Evolutionary conservation across 2,329 filamentous ascomycete genomes (phyloP), one percentile per base, ranked within the genome.

Genomic region (Fusarium kyushuense): DNA sequence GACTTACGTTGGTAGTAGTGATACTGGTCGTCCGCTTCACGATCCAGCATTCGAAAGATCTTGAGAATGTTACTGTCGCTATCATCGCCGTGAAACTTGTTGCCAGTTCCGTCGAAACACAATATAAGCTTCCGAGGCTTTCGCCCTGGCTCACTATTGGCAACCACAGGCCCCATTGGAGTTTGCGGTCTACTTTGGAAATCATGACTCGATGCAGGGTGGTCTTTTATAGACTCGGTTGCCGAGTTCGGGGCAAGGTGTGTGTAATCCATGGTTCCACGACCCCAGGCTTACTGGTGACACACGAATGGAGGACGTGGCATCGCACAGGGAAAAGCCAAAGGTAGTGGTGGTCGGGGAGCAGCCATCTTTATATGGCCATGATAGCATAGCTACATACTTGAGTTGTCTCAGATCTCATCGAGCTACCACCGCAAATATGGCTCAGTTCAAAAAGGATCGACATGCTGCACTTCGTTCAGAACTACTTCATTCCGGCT

Each of bases 31-130:
- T 82, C 81, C 0, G 87, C 86, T 9, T 85, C 86, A 7, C 89
- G 84, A 69, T 92, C 89, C 2, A 92, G 79, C 84, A 91, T 90
- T 36, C 89, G 84, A 68, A 90, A 92, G 13, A 92, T 90, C 73
- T 92, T 92, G 62, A 92, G 79, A 70, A 92, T 89, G 54, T 89
- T 89, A 74, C 85, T 88, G 69, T 89, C 87, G 41, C 84, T 87
- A 14, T 88, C 87, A 52, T 89, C 86, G 12, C 87, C 87, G 42
- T 86, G 83, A 62, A 89, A 89, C 64, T 88, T 89, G 71, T 89
- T 89, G 0, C 87, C 87, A 0, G 87, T 89, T 7, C 87, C 87
- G 52, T 89, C 87, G 54, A 90, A 89, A 70, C 87, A 89, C 1
- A 90, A 77, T 12, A 89, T 81, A 16, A 89, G 81, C 71, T 88